These are phyloP conservation scores for Pseudocercospora fuligena DNA, from an alignment of 2,329 filamentous ascomycete genomes.

Conservation along the genomic window DNA sequence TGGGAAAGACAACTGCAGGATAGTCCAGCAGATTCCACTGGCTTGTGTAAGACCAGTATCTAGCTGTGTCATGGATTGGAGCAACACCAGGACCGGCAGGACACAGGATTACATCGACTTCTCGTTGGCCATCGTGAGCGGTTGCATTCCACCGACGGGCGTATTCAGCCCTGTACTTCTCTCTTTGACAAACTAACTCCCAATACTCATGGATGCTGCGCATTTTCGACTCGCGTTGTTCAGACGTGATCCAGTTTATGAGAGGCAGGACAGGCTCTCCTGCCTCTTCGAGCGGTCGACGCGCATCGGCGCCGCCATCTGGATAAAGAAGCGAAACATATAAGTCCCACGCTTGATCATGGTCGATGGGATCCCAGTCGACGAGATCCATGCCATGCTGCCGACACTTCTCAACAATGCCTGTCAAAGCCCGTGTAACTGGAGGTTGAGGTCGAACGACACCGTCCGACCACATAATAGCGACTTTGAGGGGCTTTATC, in stretches of 20 bases:
- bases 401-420: background rate
- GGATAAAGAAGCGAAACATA: background rate
- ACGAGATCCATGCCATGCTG: background rate
- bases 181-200: background rate
- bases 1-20: conserved; percentile 63
- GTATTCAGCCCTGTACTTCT: conserved; percentile 4
- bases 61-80: conserved; percentile 57
- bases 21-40: conserved; percentile 69
- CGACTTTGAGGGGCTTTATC: background rate
- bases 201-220: conserved; percentile 2
- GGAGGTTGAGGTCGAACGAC: conserved; percentile 9
- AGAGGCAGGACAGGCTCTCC: conserved; percentile 64
- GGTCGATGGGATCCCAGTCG: background rate
- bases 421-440: background rate
- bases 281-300: conserved; percentile 34
- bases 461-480: conserved; percentile 6
- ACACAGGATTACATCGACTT: conserved; percentile 54
- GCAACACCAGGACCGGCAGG: conserved; percentile 61
- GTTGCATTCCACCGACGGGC: conserved; percentile 1
- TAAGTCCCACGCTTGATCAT: conserved; percentile 10
- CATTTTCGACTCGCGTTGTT: conserved; percentile 28
- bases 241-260: conserved; percentile 61
- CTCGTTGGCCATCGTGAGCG: background rate
- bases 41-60: conserved; percentile 61
- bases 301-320: conserved; percentile 3